Conservation (phyloP, 805 yeast genomes). For the Metschnikowia kofuensis region DNA sequence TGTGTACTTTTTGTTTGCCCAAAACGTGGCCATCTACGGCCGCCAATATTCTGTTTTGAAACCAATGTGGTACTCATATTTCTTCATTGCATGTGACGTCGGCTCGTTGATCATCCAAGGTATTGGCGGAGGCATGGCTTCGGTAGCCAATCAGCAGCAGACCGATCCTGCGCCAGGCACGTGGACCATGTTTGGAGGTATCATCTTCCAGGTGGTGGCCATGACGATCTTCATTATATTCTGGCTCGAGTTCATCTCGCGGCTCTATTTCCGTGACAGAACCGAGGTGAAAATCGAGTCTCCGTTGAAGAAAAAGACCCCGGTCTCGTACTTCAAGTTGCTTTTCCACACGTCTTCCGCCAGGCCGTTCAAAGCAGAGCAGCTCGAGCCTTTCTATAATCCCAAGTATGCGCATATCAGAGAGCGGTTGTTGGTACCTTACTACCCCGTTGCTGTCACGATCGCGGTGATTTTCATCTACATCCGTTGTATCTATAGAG, state of each 20-base stretch:
- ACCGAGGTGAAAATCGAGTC: constrained; percentile 12
- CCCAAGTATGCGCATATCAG: constrained; percentile 25
- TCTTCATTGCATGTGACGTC: constrained; percentile 37
- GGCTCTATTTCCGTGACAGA: constrained; percentile 29
- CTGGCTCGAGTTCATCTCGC: constrained; percentile 34
- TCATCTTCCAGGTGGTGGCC: constrained; percentile 34
- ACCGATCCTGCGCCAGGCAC: constrained; percentile 32
- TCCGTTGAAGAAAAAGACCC: constrained; percentile 15
- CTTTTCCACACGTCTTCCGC: constrained; percentile 26
- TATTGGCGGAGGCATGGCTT: constrained; percentile 37
- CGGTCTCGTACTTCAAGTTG: constrained; percentile 20
- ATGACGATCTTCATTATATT: constrained; percentile 36
- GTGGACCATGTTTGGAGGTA: constrained; percentile 38
- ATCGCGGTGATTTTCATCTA: constrained; percentile 31
- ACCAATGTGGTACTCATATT: constrained; percentile 43
- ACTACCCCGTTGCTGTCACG: constrained; percentile 35
- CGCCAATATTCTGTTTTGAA: constrained; percentile 34
- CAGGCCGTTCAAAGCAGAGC: constrained; percentile 19
- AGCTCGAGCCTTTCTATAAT: constrained; percentile 31
- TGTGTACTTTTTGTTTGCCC: constrained; percentile 40
- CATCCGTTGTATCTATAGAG: constrained; percentile 37
- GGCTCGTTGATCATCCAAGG: constrained; percentile 38
- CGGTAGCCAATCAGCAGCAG: constrained; percentile 25
- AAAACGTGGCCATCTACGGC: constrained; percentile 38
- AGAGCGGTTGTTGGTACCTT: constrained; percentile 24